Evolutionary conservation across 139 green algal species (phyloP).

Genomic region (Closterium sp.): DNA sequence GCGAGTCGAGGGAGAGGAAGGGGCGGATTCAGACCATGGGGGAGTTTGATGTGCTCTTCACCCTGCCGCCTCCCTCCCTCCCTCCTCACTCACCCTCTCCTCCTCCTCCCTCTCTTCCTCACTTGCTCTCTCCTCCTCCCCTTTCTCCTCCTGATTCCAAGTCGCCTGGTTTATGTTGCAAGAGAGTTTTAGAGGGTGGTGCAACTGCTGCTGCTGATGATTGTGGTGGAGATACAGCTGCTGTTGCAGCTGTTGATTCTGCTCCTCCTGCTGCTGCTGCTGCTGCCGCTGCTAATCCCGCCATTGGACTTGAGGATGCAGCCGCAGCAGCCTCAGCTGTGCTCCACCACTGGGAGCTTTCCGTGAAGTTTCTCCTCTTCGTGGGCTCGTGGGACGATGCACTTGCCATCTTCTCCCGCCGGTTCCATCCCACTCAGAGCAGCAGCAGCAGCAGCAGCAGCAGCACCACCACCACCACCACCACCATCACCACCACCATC

Average conservation of each 20-base stretch:
- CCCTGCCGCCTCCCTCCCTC: background rate
- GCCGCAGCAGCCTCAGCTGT: background rate
- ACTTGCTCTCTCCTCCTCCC: no score
- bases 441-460: background rate
- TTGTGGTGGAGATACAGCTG: background rate
- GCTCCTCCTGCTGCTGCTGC: no score
- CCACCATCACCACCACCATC: background rate
- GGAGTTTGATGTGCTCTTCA: conserved; percentile 33
- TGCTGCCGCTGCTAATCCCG: background rate
- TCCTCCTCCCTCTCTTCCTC: background rate
- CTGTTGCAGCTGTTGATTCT: background rate
- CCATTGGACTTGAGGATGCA: background rate
- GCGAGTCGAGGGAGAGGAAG: background rate
- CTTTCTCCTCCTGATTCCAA: background rate
- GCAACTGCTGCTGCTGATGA: background rate
- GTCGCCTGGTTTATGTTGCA: background rate
- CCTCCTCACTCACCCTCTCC: background rate
- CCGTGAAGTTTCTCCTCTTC: conserved; percentile 39
- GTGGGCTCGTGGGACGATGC: conserved; percentile 23
- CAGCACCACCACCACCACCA: background rate
- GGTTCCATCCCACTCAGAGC: background rate
- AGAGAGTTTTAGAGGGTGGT: background rate
- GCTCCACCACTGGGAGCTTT: conserved; percentile 34
- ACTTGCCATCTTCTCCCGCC: background rate
- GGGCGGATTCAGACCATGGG: conserved; percentile 18